Base-by-base conservation (phyloP, 2,329 filamentous ascomycete species). In the Leptographium lundbergii region DNA sequence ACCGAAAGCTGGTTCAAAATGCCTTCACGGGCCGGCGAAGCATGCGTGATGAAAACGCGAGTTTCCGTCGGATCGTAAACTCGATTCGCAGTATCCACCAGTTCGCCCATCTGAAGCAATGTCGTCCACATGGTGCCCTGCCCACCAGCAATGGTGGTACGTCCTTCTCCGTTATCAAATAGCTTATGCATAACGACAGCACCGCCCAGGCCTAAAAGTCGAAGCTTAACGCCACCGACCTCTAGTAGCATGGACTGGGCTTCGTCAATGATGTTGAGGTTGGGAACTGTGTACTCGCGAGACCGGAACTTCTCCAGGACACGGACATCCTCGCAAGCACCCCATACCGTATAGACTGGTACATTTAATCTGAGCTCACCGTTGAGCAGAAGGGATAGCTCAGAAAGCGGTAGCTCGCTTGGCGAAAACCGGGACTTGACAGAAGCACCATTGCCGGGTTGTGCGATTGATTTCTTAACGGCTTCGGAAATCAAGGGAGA, bases 51-150 rank as follows among this genome's bases (percentile, higher is more conserved):
- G 70, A 99, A 96, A 63, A 99, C 81, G 61, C 94, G 89, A 42
- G 94, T 99, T 74, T 99, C 94, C 61, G 92, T 96, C 2, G 94
- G 94, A 69, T 99, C 94, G 74, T 97, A 99, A 61, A 99, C 94
- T 67, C 94, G 89, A 73, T 96, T 96, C 22, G 94, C 94, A 4
- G 95, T 99, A 71, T 99, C 94, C 58, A 99, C 90, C 56, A 99
- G 79, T 75, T 99, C 94, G 57, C 94, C 94, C 88, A 99, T 99
- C 74, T 99, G 94, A 64, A 99, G 75, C 34, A 99, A 78, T 7
- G 94, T 99, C 9, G 94, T 99, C 94, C 94, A 99, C 94, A 99
- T 99, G 53, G 94, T 99, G 62, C 94, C 94, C 73, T 99, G 94
- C 24, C 94, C 94, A 70, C 94, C 94, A 25, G 94, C 94, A 73